A percentile compares a stretch with the other conserved stretches of the same genome.
These are phyloP conservation scores for Solanum lycopersicoides DNA, from an alignment of 257 asterid species.

Conservation along the genomic window DNA sequence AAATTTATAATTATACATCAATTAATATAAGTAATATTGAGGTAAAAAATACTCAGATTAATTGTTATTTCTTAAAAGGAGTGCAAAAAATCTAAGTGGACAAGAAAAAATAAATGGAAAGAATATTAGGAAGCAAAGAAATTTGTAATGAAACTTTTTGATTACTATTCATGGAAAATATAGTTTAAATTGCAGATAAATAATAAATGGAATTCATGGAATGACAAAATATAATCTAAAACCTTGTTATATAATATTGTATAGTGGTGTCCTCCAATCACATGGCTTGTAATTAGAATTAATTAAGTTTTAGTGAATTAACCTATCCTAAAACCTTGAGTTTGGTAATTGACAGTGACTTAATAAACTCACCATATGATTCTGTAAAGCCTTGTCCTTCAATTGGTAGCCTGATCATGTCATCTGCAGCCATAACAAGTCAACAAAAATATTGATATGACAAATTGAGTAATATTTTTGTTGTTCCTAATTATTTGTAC, in stretches of 20 bases:
- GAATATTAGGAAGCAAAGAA: neutral
- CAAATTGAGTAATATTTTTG: neutral
- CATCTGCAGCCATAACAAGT: conserved; percentile 35
- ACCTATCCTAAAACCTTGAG: neutral
- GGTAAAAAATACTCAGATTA: neutral
- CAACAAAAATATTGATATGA: neutral
- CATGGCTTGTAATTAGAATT: too few relatives aligned
- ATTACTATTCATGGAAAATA: neutral
- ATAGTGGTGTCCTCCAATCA: neutral
- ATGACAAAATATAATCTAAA: neutral
- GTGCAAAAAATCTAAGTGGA: neutral
- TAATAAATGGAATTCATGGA: neutral
- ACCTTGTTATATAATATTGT: neutral
- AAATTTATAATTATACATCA: neutral
- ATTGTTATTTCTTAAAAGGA: neutral
- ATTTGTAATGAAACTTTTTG: neutral
- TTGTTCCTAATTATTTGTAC: too few relatives aligned
- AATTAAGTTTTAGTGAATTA: neutral
- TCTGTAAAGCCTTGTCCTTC: conserved; percentile 52
- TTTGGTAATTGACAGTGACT: neutral
- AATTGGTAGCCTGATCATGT: conserved; percentile 53
- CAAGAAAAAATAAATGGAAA: neutral
- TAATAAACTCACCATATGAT: conserved; percentile 48
- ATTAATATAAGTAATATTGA: neutral
- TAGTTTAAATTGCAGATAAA: neutral